These are phyloP conservation scores for Aspergillus sp. DNA, from an alignment of 2,329 filamentous ascomycete species.

Conservation along the genomic window DNA sequence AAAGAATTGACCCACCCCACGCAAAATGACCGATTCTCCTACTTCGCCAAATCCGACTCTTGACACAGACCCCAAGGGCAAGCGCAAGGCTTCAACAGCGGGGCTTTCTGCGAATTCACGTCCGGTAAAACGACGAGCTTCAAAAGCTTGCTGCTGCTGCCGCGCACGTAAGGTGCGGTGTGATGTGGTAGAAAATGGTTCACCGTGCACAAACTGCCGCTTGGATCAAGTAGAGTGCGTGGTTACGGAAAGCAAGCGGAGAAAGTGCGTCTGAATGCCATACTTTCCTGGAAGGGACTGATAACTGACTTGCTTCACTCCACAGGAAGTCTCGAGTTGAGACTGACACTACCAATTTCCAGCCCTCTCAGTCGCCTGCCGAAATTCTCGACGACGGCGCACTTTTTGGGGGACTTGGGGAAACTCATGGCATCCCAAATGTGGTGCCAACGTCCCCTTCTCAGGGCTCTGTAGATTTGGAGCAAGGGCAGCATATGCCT, in stretches of 20 bases:
- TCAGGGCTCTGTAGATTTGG: slow-evolving; percentile 47
- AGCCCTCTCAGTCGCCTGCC: slow-evolving; percentile 31
- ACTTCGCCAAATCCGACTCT: slow-evolving; percentile 17
- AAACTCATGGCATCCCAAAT: slow-evolving; percentile 30
- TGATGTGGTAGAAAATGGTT: slow-evolving; percentile 83
- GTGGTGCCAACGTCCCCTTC: slow-evolving; percentile 42
- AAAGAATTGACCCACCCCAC: slow-evolving; percentile 14
- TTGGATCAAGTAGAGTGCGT: slow-evolving; percentile 54
- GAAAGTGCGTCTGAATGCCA: slow-evolving; percentile 46
- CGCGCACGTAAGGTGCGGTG: slow-evolving; percentile 87
- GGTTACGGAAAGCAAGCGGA: slow-evolving; percentile 77
- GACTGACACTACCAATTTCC: slow-evolving; percentile 33
- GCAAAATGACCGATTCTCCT: slow-evolving; percentile 26
- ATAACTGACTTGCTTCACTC: slow-evolving; percentile 1
- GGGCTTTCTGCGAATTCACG: slow-evolving; percentile 54
- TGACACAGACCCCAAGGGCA: slow-evolving; percentile 42
- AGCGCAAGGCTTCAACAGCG: slow-evolving; percentile 59
- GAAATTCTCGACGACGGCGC: slow-evolving; percentile 36
- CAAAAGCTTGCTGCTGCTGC: slow-evolving; percentile 86
- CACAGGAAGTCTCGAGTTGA: slow-evolving; percentile 43
- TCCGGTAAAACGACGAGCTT: slow-evolving; percentile 79
- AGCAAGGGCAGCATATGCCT: slow-evolving; percentile 59
- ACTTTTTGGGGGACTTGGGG: slow-evolving; percentile 28
- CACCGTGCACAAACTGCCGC: slow-evolving; percentile 83
- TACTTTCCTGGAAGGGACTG: background rate